phyloP scores from a whole-genome alignment of 1,139 yeast species.

The Debaryomycetaceae sp. region DNA sequence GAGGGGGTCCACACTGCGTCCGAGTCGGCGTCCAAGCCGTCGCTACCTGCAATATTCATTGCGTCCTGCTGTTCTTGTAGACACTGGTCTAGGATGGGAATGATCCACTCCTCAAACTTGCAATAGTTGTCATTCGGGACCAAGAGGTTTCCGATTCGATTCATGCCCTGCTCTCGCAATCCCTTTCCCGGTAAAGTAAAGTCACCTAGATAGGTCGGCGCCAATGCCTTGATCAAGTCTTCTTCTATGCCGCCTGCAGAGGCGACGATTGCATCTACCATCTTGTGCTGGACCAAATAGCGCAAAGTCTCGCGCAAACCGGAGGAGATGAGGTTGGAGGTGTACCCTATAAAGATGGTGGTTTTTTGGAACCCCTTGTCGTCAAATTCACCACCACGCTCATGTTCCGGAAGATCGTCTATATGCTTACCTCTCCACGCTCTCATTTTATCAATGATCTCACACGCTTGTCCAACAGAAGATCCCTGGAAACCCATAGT shows the following conservation, averaged over 20 bases:
- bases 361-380: constrained; percentile 75
- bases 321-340: constrained; percentile 91
- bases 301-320: constrained; percentile 88
- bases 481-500: constrained; percentile 98
- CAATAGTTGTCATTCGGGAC: constrained; percentile 98
- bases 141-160: constrained; percentile 90
- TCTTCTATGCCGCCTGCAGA: constrained; percentile 98
- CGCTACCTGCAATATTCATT: constrained; percentile 48
- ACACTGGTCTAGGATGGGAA: constrained; percentile 80
- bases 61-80: constrained; percentile 79
- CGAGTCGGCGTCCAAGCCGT: constrained; percentile 35
- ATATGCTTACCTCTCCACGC: constrained; percentile 77
- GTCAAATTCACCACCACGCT: constrained; percentile 64
- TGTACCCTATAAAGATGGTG: constrained; percentile 90
- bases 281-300: constrained; percentile 82
- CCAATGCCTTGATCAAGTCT: constrained; percentile 89
- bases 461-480: constrained; percentile 77
- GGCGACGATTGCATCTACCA: constrained; percentile 90
- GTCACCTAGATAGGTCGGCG: constrained; percentile 92
- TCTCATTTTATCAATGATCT: constrained; percentile 85
- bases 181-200: constrained; percentile 70
- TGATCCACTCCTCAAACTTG: constrained; percentile 96
- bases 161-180: constrained; percentile 89
- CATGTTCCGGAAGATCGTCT: constrained; percentile 56
- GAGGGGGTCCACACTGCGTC: constrained; percentile 83